A percentile compares a stretch with the other conserved stretches of the same genome.
phyloP scores from a whole-genome alignment of 2,329 filamentous ascomycete species.

The Cephalotrichum gorgonifer region DNA sequence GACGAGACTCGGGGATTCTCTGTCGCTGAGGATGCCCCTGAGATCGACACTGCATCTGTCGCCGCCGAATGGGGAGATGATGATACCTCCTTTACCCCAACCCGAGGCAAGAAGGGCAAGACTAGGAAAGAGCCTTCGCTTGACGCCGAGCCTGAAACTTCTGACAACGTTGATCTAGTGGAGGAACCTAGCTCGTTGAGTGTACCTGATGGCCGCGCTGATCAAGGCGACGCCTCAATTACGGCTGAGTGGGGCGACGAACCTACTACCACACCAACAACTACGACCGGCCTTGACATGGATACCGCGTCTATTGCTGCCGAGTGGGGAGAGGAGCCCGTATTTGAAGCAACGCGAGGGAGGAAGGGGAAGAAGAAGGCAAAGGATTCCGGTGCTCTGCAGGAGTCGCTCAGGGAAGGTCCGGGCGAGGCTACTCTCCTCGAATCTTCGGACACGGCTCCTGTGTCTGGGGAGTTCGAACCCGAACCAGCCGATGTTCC shows the following conservation, averaged over 20 bases:
- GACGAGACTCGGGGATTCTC: background rate
- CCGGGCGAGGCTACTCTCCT: background rate
- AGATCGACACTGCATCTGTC: background rate
- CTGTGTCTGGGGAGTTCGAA: background rate
- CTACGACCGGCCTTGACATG: no score
- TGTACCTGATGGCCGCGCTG: background rate
- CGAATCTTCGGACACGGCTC: background rate
- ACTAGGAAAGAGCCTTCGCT: background rate
- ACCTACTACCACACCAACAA: no score
- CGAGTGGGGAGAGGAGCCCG: background rate
- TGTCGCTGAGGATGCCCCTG: background rate
- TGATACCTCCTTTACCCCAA: no score
- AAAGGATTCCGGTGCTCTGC: background rate
- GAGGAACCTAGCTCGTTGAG: background rate
- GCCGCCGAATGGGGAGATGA: background rate
- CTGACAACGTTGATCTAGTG: background rate
- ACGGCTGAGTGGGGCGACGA: background rate
- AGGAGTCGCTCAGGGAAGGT: background rate
- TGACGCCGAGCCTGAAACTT: background rate
- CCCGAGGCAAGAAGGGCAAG: slow-evolving; percentile 3
- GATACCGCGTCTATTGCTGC: background rate
- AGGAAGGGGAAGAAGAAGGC: slow-evolving; percentile 1
- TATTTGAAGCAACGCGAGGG: slow-evolving; percentile 20
- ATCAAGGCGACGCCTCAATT: background rate
- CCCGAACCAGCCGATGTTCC: background rate